A percentile compares a stretch with the other conserved stretches of the same genome.
phyloP scores from a whole-genome alignment of 2,329 filamentous ascomycete species.

The Aureobasidium subglaciale region DNA sequence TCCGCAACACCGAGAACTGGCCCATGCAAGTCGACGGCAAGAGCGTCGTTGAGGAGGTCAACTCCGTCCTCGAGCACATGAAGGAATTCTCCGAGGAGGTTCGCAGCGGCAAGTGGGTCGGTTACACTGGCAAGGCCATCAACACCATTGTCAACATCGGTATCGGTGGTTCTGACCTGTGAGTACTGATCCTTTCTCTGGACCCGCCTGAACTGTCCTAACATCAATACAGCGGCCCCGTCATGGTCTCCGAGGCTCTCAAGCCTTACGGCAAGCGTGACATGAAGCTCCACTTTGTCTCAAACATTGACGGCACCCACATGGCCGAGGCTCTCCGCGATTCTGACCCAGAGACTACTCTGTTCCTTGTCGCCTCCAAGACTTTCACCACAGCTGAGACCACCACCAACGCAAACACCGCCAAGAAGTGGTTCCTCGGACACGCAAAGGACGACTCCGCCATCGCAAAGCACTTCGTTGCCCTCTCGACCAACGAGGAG shows the following conservation, averaged over 20 bases:
- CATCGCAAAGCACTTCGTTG: slow-evolving; percentile 98
- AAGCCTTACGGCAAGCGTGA: slow-evolving; percentile 86
- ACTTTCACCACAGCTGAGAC: slow-evolving; percentile 99
- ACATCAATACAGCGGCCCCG: slow-evolving; percentile 62
- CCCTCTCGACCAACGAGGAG: slow-evolving; percentile 87
- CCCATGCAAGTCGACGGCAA: slow-evolving; percentile 77
- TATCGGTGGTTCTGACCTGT: slow-evolving; percentile 97
- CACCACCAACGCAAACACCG: slow-evolving; percentile 91
- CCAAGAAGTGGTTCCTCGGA: slow-evolving; percentile 94
- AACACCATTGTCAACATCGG: slow-evolving; percentile 95
- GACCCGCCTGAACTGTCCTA: slow-evolving; percentile 19
- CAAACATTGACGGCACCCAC: slow-evolving; percentile 98
- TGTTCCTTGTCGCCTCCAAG: slow-evolving; percentile 98
- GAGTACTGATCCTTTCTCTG: slow-evolving; percentile 37
- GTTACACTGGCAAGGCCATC: slow-evolving; percentile 93
- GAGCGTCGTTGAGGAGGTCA: slow-evolving; percentile 91
- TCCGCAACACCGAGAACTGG: slow-evolving; percentile 83
- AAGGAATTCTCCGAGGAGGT: slow-evolving; percentile 96
- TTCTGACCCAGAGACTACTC: slow-evolving; percentile 94
- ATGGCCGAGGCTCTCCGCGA: slow-evolving; percentile 84
- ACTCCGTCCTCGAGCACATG: slow-evolving; percentile 90
- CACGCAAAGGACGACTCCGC: slow-evolving; percentile 63
- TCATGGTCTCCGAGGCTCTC: slow-evolving; percentile 97
- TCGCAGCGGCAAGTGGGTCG: slow-evolving; percentile 92
- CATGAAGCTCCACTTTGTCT: slow-evolving; percentile 93